phyloP scores from a whole-genome alignment of 352 stramenopile genomes.

The Globisporangium canariense region DNA sequence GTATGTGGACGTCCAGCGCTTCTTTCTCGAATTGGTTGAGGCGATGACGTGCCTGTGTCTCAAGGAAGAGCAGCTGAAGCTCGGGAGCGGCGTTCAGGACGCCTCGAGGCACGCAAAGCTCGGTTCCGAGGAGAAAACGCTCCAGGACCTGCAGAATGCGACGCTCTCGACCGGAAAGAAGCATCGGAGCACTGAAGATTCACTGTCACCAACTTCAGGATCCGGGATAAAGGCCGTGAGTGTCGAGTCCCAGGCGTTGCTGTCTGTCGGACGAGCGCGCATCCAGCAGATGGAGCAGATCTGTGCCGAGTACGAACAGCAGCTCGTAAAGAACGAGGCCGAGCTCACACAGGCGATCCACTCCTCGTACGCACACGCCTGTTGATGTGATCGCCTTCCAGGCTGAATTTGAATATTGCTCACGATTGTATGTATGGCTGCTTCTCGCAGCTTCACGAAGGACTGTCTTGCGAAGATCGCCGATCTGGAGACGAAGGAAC shows the following conservation, averaged over 20 bases:
- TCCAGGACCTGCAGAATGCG: constrained; percentile 44
- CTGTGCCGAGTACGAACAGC: constrained; percentile 41
- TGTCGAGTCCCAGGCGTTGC: constrained; percentile 44
- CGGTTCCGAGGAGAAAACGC: constrained; percentile 40
- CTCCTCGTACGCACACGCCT: constrained; percentile 20
- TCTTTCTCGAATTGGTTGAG: constrained; percentile 50
- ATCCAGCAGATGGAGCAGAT: constrained; percentile 41
- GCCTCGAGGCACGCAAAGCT: constrained; percentile 13
- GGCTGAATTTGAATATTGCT: too few species aligned
- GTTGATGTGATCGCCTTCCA: too few species aligned
- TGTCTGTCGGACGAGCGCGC: constrained; percentile 33
- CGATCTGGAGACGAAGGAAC: constrained; percentile 28
- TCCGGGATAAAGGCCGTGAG: constrained; percentile 12
- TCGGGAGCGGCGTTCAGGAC: constrained; percentile 12
- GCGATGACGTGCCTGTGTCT: constrained; percentile 39
- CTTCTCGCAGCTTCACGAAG: constrained; percentile 20
- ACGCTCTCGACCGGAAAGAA: constrained; percentile 15
- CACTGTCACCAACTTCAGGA: neutral
- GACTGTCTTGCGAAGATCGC: constrained; percentile 42
- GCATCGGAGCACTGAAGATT: too few species aligned
- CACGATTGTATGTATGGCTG: neutral
- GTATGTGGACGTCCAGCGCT: constrained; percentile 46
- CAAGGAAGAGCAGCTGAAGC: constrained; percentile 34
- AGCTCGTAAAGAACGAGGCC: constrained; percentile 44
- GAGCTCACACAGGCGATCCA: constrained; percentile 50